Evolutionary conservation across 2,329 filamentous ascomycete genomes (phyloP).

Genomic region (Xylaria polymorpha): DNA sequence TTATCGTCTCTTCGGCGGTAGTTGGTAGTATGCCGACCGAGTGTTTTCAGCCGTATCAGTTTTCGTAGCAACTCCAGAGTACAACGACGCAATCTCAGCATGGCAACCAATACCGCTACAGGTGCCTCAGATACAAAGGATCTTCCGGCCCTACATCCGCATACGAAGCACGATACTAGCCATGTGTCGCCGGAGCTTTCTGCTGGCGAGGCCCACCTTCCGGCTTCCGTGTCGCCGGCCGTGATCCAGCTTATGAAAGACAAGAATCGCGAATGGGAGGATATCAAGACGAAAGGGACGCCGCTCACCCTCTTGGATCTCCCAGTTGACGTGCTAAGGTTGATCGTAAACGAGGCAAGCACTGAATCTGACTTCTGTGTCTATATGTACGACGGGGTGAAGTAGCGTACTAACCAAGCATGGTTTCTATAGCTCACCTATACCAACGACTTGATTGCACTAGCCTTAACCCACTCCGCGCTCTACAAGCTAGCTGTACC

Average conservation of each 20-base stretch:
- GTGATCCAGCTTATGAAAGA: slow-evolving; percentile 62
- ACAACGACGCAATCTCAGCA: slow-evolving; percentile 30
- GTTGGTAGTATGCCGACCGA: not conserved
- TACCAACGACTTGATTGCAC: slow-evolving; percentile 82
- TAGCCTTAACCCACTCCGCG: slow-evolving; percentile 81
- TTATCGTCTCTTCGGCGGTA: not conserved
- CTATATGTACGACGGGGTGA: not conserved
- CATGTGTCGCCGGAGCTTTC: slow-evolving; percentile 38
- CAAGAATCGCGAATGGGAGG: slow-evolving; percentile 74
- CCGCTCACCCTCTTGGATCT: slow-evolving; percentile 77
- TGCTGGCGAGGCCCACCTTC: slow-evolving; percentile 37
- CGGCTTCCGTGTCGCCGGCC: slow-evolving; percentile 40
- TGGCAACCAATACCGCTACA: slow-evolving; percentile 42
- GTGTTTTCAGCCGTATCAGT: not conserved
- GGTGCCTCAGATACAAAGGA: slow-evolving; percentile 39
- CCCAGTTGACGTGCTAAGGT: slow-evolving; percentile 80
- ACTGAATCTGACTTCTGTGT: not conserved
- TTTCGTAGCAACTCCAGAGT: not conserved
- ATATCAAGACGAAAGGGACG: slow-evolving; percentile 66
- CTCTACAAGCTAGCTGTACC: slow-evolving; percentile 80
- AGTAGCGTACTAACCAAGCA: slow-evolving; percentile 25
- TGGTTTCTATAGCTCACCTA: slow-evolving; percentile 72
- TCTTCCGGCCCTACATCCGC: slow-evolving; percentile 32
- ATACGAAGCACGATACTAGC: slow-evolving; percentile 38
- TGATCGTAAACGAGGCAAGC: slow-evolving; percentile 81